Evolutionary conservation across 108 stramenopile species (phyloP).

Genomic region (Cyclostephanos invisitatus): DNA sequence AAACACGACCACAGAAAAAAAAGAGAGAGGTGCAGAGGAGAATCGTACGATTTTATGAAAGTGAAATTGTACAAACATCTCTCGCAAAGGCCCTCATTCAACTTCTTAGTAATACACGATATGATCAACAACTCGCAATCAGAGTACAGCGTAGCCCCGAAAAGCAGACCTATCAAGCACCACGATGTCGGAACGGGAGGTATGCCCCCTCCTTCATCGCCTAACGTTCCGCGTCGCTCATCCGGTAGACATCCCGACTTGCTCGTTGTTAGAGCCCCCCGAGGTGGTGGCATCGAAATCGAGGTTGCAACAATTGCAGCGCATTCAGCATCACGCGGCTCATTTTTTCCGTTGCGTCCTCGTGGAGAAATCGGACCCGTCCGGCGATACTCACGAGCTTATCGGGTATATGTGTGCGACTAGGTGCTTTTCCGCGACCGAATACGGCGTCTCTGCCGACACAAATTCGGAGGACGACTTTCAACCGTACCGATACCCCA

Average conservation of each 20-base stretch:
- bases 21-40: no score
- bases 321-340: constrained; percentile 86
- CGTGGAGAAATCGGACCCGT: constrained; percentile 15
- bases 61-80: no score
- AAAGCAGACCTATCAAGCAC: not conserved
- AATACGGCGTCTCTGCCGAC: constrained; percentile 8
- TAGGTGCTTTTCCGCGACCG: constrained; percentile 15
- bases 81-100: no score
- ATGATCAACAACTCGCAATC: no score
- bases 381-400: constrained; percentile 1
- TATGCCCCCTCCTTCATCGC: constrained; percentile 13
- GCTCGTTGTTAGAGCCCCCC: constrained; percentile 57
- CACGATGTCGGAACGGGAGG: not conserved
- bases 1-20: no score
- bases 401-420: constrained; percentile 44
- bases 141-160: no score
- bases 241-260: constrained; percentile 75
- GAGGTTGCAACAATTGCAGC: constrained; percentile 76
- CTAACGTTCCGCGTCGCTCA: constrained; percentile 58
- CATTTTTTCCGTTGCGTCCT: constrained; percentile 82
- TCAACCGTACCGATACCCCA: constrained; percentile 17
- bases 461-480: not conserved
- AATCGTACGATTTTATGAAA: no score
- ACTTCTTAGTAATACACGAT: no score
- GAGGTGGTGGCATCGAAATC: constrained; percentile 87